These are phyloP conservation scores for Helicocarpus griseus DNA, from an alignment of 2,329 filamentous ascomycete species.

Conservation along the genomic window DNA sequence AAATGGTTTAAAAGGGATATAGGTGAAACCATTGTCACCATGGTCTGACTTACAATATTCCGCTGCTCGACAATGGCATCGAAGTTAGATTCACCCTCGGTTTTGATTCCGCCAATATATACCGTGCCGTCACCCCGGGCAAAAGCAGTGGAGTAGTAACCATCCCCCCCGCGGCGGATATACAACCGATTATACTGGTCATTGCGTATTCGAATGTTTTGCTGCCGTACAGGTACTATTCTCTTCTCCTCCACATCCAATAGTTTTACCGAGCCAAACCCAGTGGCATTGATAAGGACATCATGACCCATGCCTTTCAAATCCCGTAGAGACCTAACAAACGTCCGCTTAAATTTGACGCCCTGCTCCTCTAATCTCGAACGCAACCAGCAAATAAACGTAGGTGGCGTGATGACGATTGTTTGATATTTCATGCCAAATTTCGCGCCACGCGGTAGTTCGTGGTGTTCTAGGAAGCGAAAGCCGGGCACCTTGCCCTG, in stretches of 20 bases:
- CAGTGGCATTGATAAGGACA: background rate
- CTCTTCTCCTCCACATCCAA: background rate
- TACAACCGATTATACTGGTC: background rate
- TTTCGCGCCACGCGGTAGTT: conserved; percentile 15
- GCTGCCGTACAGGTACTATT: background rate
- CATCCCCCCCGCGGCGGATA: background rate
- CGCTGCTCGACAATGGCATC: background rate
- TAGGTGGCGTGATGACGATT: background rate
- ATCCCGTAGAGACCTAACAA: background rate
- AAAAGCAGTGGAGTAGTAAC: background rate
- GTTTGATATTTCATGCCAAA: conserved; percentile 8
- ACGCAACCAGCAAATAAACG: background rate
- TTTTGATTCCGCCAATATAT: background rate
- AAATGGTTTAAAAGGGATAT: background rate
- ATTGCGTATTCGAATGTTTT: background rate
- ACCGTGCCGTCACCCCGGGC: background rate
- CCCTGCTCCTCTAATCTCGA: background rate
- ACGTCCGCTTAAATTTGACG: background rate
- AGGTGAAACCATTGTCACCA: background rate
- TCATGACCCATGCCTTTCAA: background rate
- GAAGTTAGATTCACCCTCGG: background rate
- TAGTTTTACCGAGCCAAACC: background rate
- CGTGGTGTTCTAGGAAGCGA: background rate
- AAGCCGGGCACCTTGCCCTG: conserved; percentile 6
- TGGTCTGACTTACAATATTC: background rate